Conservation (phyloP, 176 grass and related monocot genomes). For the Cenchrus fungigraminus region DNA sequence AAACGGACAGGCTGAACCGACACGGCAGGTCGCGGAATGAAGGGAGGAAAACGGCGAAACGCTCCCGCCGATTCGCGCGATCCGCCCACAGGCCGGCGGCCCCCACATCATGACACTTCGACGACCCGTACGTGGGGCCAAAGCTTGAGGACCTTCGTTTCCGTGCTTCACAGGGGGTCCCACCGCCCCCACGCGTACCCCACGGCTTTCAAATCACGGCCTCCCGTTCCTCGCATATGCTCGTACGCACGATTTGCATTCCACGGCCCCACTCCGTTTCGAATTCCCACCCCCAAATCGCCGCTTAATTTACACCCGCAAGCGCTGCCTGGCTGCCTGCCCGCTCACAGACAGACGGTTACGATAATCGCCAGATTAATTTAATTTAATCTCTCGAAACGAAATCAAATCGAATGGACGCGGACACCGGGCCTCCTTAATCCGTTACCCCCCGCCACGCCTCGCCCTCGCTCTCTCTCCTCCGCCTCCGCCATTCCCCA, state of each 20-base stretch:
- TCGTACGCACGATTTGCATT: not conserved
- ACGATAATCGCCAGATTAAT: not conserved
- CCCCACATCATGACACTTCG: not conserved
- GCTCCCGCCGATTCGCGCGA: no score
- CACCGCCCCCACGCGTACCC: not conserved
- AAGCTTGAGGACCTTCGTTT: not conserved
- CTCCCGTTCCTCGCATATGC: not conserved
- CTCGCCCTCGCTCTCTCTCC: not conserved
- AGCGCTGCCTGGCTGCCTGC: not conserved
- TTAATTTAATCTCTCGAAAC: not conserved
- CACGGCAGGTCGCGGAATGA: no score
- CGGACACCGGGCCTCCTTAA: slow-evolving; percentile 16
- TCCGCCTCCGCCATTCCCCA: slow-evolving; percentile 40
- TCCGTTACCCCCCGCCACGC: slow-evolving; percentile 35
- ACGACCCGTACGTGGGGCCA: not conserved
- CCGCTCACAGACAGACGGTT: not conserved
- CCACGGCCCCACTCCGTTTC: not conserved
- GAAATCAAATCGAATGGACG: slow-evolving; percentile 21
- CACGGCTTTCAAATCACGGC: not conserved
- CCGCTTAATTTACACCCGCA: slow-evolving; percentile 23
- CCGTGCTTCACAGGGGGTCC: not conserved
- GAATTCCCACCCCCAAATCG: not conserved
- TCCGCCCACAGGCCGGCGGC: not conserved
- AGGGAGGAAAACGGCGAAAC: no score
- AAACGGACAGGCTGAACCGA: not conserved